Evolutionary conservation across 495 filamentous ascomycete species (phyloP), one percentile per base, ranked within the genome.

Genomic region (Chaetomium tenue): DNA sequence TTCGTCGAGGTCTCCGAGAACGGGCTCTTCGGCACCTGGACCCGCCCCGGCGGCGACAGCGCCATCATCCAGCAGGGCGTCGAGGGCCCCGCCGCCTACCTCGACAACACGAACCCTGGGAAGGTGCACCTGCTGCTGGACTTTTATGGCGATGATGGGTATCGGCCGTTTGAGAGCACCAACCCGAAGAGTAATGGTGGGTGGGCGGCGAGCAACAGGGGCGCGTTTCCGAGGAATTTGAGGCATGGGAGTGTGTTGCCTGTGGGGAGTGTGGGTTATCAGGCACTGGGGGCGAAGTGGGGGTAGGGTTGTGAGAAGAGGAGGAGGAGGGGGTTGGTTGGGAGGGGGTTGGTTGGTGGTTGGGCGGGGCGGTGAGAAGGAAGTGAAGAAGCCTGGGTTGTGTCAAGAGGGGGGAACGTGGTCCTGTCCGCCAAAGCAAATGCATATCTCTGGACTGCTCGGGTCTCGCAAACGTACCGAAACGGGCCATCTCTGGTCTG

Each of bases 21-120:
- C 0, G 82, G 82, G 2, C 71, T 84, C 1, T 83, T 83, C 62
- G 81, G 82, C 0, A 78, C 70, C n/a, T 83, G 82, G 81, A 81
- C 79, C 0, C 68, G 82, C 0, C 75, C 78, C 2, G 82, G 78
- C 1, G 80, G 81, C 0, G 66, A 66, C 5, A 59, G 15, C 2
- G 78, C 79, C 0, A 74, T 67, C 8, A 82, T 84, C 57, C 70
- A 77, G 39, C 72, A 69, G n/a, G 76, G 75, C 6, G 74, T 84
- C 12, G 82, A 83, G 80, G 82, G 0, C 79, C 82, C 40, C 9
- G 78, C 81, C 26, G 77, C 76, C 16, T 83, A 78, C 58, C 71
- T 70, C 59, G 82, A 84, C 61, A 84, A 84, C 63, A 30, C 69
- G 18, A 67, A 71, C 0, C 71, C 73, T 0, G 72, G 75, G 0